These are phyloP conservation scores for Ligustrum vulgare DNA, from an alignment of 257 asterid genomes.

Conservation along the genomic window DNA sequence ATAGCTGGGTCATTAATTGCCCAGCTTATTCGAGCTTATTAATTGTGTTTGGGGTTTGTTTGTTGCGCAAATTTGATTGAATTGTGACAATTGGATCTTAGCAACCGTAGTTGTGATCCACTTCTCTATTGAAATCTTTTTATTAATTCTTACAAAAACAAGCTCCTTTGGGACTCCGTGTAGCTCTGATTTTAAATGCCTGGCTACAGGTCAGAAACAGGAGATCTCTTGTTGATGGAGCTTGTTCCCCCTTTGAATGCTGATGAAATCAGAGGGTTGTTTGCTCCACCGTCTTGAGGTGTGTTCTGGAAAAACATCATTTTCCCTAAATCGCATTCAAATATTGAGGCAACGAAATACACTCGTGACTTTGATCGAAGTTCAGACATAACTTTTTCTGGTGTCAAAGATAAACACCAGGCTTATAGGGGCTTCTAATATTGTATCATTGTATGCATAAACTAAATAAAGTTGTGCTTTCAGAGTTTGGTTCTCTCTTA, in stretches of 20 bases:
- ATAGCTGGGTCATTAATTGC: too few relatives aligned
- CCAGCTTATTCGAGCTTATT: too few relatives aligned
- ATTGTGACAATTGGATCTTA: too few relatives aligned
- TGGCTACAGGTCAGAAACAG: constrained; percentile 77
- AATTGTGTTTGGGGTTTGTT: too few relatives aligned
- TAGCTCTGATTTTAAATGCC: constrained; percentile 13
- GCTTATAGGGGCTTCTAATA: background rate
- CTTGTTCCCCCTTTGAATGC: constrained; percentile 90
- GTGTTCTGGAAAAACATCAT: background rate
- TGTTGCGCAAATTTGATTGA: too few relatives aligned
- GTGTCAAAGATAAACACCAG: background rate
- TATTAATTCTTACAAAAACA: too few relatives aligned
- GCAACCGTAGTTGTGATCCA: too few relatives aligned
- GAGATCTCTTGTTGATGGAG: constrained; percentile 88
- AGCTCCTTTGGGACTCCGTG: too few relatives aligned
- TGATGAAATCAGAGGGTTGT: constrained; percentile 85
- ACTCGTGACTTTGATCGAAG: background rate
- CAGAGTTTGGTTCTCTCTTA: background rate
- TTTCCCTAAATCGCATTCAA: background rate
- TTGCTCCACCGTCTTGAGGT: constrained; percentile 99
- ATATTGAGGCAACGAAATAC: background rate
- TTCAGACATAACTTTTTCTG: background rate
- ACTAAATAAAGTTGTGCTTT: background rate
- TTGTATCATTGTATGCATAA: too few relatives aligned
- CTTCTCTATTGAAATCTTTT: too few relatives aligned